Percentiles rank a stretch among this genome's conserved stretches.
Evolutionary conservation across 1,139 yeast species (phyloP).

Genomic region (Candida neerlandica): DNA sequence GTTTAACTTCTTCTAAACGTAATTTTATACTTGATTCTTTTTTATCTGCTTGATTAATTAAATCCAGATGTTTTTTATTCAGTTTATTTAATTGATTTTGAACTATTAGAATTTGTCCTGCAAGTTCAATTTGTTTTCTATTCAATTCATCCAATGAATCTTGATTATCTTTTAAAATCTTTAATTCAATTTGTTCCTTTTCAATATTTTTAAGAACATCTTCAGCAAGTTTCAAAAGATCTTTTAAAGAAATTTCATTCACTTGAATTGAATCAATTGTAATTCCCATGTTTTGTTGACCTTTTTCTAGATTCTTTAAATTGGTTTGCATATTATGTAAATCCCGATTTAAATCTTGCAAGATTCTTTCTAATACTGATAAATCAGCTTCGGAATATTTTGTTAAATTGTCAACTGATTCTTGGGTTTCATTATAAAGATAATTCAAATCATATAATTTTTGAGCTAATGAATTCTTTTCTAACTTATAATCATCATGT

Average conservation of each 20-base stretch:
- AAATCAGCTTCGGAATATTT: constrained; percentile 67
- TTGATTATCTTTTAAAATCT: constrained; percentile 42
- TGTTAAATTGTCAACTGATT: constrained; percentile 62
- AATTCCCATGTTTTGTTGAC: constrained; percentile 52
- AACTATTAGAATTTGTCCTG: constrained; percentile 51
- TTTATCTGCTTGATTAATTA: constrained; percentile 51
- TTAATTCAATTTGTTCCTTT: constrained; percentile 47
- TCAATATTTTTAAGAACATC: constrained; percentile 57
- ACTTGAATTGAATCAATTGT: constrained; percentile 62
- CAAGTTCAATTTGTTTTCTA: constrained; percentile 49
- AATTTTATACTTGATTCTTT: constrained; percentile 48
- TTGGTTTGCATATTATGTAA: constrained; percentile 44
- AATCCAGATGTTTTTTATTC: constrained; percentile 55
- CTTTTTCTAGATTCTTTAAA: constrained; percentile 46
- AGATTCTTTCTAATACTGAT: constrained; percentile 54
- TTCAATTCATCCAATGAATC: constrained; percentile 51
- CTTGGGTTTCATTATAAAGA: constrained; percentile 53
- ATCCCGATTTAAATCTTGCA: constrained; percentile 56
- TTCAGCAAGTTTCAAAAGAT: constrained; percentile 54
- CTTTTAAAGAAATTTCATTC: constrained; percentile 57
- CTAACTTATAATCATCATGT: constrained; percentile 65
- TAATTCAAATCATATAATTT: constrained; percentile 58
- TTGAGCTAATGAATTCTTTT: constrained; percentile 58
- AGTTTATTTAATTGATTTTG: constrained; percentile 55
- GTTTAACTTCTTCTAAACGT: constrained; percentile 47